These are phyloP conservation scores for Colletotrichum sojae DNA, from an alignment of 2,329 filamentous ascomycete genomes.

Conservation along the genomic window DNA sequence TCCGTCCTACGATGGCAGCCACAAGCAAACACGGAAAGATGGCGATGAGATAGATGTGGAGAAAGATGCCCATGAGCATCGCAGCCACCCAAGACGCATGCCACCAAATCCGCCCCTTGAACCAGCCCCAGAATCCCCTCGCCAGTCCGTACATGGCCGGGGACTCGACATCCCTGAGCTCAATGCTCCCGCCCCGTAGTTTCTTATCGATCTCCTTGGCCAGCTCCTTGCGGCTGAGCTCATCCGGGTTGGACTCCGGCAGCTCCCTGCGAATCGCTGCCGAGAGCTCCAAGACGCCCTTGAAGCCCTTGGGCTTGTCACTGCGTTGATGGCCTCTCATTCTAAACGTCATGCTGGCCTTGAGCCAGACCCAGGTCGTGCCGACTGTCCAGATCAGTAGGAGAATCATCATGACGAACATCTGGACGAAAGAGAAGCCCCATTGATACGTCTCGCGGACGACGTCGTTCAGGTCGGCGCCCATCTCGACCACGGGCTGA, in stretches of 20 bases:
- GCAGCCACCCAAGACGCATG: conserved; percentile 6
- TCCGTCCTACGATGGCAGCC: conserved; percentile 18
- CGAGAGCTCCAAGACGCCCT: conserved; percentile 36
- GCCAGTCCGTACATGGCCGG: conserved; percentile 4
- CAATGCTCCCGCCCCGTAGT: conserved; percentile 42
- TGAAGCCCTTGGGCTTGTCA: conserved; percentile 30
- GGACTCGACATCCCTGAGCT: conserved; percentile 28
- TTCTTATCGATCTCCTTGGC: conserved; percentile 39
- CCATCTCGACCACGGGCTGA: conserved; percentile 37
- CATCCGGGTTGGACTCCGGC: conserved; percentile 28
- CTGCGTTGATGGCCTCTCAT: not conserved
- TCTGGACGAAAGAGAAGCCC: conserved; percentile 48
- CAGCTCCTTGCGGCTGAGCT: conserved; percentile 41
- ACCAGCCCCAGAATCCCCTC: conserved; percentile 14
- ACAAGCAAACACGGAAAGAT: not conserved
- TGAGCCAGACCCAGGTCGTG: conserved; percentile 42
- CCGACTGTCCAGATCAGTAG: conserved; percentile 44
- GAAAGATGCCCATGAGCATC: not conserved
- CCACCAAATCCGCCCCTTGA: conserved; percentile 36
- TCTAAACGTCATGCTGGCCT: conserved; percentile 35
- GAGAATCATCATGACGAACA: conserved; percentile 36
- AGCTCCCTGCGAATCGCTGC: conserved; percentile 36
- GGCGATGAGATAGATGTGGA: conserved; percentile 1
- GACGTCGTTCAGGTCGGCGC: not conserved
- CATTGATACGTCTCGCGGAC: conserved; percentile 43